Conservation (phyloP, 2,329 filamentous ascomycete species). For the Clonostachys byssicola region DNA sequence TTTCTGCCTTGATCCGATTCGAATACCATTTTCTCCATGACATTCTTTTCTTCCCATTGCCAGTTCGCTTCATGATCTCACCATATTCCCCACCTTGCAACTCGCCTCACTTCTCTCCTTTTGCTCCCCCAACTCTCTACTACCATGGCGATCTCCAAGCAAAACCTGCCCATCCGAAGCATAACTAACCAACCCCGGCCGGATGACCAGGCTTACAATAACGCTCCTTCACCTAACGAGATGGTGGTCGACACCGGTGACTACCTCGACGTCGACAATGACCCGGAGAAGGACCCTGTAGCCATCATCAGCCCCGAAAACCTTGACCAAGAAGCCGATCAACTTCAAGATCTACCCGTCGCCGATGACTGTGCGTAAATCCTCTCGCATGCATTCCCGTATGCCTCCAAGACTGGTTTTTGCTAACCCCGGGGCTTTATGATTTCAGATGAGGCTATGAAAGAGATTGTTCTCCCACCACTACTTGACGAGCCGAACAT, state of each 20-base stretch:
- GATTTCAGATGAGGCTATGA: constrained; percentile 73
- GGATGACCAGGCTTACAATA: constrained; percentile 37
- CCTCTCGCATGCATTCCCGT: neutral
- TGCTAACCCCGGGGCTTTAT: neutral
- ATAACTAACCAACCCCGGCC: constrained; percentile 15
- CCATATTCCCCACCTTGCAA: too few species aligned
- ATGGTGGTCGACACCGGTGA: constrained; percentile 53
- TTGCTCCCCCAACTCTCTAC: constrained; percentile 3
- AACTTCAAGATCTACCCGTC: constrained; percentile 40
- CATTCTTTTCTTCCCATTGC: too few species aligned
- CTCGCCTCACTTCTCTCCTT: too few species aligned
- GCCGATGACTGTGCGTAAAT: constrained; percentile 48
- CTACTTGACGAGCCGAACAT: constrained; percentile 73
- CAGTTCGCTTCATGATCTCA: too few species aligned
- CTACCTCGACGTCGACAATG: constrained; percentile 44
- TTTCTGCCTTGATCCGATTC: too few species aligned
- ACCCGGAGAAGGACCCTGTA: constrained; percentile 45
- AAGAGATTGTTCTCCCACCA: constrained; percentile 70
- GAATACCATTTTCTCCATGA: too few species aligned
- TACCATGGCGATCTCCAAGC: constrained; percentile 2
- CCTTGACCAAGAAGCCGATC: constrained; percentile 41
- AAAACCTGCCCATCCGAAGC: constrained; percentile 9
- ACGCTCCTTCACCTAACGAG: constrained; percentile 51
- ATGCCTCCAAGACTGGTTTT: neutral
- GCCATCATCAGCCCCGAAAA: constrained; percentile 51